Evolutionary conservation across 805 yeast species (phyloP), one percentile per base, ranked within the genome.

Genomic region (Candida ponderosae): DNA sequence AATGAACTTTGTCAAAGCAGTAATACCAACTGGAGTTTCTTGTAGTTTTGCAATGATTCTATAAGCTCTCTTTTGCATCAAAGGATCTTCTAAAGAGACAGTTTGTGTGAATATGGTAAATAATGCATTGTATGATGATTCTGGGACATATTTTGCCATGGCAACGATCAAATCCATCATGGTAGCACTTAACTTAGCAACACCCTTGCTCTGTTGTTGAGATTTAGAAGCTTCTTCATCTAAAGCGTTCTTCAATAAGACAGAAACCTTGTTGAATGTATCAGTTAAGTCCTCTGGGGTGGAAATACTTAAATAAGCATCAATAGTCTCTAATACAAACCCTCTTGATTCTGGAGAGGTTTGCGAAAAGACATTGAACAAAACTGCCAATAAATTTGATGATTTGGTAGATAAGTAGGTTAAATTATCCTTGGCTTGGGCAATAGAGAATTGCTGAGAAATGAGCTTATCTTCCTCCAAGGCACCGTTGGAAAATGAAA

Each of bases 341-440:
- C 86, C 84, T 59, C 97, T 77, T 14, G 87, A 73, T 37, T 85
- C 93, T 29, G 93, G 81, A 32, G 76, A 63, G 10, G 97, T 88
- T 47, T 88, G 89, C n/a, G 90, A 76, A 60, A 84, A 93, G 15
- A 93, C 94, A 51, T 93, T 93, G 68, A 90, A 86, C 35, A 93
- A 65, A 17, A 88, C 96, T 11, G 95, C 82, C 36, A 93, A 66
- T 35, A 93, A 55, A 46, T 93, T 89, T 5, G 84, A 61, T 5
- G 95, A 76, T 44, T 75, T 80, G 0, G 74, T 38, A 0, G 85
- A 63, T 40, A 90, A 63, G 48, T 75, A 85, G 42, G 74, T 72
- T 37, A 88, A 45, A 48, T 82, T 79, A 34, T 67, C 50, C 37
- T 63, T 53, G 3, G 96, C 73, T 40, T 72, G 66, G 13, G 60